Percentiles rank a stretch among this genome's conserved stretches.
Evolutionary conservation across 1,284 basidiomycete genomes (phyloP).

Genomic region (Tilletia walkeri): DNA sequence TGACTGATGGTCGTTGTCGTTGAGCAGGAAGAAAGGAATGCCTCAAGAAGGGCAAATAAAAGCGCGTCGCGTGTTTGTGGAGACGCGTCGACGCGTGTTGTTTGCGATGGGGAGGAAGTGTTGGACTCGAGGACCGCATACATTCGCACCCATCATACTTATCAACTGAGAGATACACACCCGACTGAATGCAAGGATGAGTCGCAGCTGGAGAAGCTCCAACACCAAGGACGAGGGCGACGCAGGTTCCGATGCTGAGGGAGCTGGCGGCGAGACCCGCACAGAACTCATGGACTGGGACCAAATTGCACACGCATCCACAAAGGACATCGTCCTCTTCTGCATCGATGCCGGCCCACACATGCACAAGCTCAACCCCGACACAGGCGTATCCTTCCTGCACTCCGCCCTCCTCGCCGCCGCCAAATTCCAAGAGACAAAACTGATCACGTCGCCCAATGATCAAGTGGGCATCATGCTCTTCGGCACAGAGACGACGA

Average conservation of each 20-base stretch:
- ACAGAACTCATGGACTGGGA: conserved; percentile 14
- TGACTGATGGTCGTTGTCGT: too few relatives aligned
- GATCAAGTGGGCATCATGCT: conserved; percentile 85
- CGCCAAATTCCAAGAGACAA: conserved; percentile 79
- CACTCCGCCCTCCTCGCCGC: conserved; percentile 73
- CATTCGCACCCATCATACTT: too few relatives aligned
- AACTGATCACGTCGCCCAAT: conserved; percentile 79
- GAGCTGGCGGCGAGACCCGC: not conserved
- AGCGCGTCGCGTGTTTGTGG: not conserved
- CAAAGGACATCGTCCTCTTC: conserved; percentile 64
- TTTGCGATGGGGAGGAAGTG: not conserved
- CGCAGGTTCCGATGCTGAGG: not conserved
- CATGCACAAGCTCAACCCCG: conserved; percentile 66
- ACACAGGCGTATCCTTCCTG: conserved; percentile 51
- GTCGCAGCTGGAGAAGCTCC: not conserved
- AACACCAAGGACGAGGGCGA: not conserved
- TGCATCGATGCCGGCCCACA: conserved; percentile 87
- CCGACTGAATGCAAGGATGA: not conserved
- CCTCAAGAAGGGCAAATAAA: too few relatives aligned
- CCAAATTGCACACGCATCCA: not conserved
- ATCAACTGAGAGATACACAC: too few relatives aligned
- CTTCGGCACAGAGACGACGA: conserved; percentile 77
- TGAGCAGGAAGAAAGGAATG: too few relatives aligned
- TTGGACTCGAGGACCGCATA: not conserved
- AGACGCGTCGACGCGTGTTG: conserved; percentile 12